A percentile compares a stretch with the other conserved stretches of the same genome.
These are phyloP conservation scores for Eruca vesicaria DNA, from an alignment of 441 rosid genomes.

Conservation along the genomic window DNA sequence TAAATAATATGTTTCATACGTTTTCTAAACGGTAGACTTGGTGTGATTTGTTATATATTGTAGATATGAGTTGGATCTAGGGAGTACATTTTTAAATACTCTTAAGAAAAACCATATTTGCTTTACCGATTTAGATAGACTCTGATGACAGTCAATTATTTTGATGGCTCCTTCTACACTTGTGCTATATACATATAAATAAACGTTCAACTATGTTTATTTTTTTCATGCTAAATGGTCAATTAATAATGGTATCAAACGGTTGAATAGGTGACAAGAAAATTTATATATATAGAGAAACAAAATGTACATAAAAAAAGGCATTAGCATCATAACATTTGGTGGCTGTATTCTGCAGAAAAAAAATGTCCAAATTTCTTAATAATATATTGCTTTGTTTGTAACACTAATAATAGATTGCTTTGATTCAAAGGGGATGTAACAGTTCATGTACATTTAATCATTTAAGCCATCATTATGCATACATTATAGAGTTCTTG, in stretches of 20 bases:
- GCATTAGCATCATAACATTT: neutral
- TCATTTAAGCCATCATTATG: constrained; percentile 18
- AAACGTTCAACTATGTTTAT: neutral
- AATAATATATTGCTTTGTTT: constrained; percentile 30
- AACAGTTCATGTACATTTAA: constrained; percentile 8
- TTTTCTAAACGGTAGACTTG: neutral
- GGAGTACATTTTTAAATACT: neutral
- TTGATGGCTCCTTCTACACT: neutral
- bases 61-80: neutral
- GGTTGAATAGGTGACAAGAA: neutral
- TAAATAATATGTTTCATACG: neutral
- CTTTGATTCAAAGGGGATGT: constrained; percentile 24
- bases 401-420: too few species aligned
- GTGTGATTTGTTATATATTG: neutral
- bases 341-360: constrained; percentile 5
- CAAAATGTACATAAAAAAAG: neutral
- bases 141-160: neutral
- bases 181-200: neutral
- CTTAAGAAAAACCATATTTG: neutral
- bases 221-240: neutral
- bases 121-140: too few species aligned
- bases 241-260: neutral
- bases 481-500: constrained; percentile 12
- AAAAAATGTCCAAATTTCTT: neutral
- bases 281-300: neutral